phyloP scores from a whole-genome alignment of 257 asterid genomes.

The Coffea canephora region DNA sequence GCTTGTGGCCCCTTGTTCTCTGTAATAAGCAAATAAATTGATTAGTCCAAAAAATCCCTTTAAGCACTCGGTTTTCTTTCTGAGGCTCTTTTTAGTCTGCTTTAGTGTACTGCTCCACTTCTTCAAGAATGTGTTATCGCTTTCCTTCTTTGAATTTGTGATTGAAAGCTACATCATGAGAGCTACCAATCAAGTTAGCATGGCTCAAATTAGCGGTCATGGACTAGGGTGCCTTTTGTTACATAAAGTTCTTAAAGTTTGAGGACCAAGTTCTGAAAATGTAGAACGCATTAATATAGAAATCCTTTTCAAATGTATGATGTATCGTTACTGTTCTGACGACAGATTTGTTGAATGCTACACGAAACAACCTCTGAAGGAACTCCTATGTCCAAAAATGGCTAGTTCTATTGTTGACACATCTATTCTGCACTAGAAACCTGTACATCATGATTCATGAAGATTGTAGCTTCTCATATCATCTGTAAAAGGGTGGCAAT shows the following conservation, averaged over 20 bases:
- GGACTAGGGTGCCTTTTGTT: background rate
- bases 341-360: background rate
- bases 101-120: conserved; percentile 24
- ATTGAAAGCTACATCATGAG: background rate
- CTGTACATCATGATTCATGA: background rate
- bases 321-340: too few relatives aligned
- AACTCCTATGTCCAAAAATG: background rate
- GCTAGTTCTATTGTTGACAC: background rate
- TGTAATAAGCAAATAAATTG: conserved; percentile 4
- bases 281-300: background rate
- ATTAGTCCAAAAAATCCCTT: conserved; percentile 10
- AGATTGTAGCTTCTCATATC: background rate
- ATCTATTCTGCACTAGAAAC: background rate
- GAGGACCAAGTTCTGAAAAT: background rate
- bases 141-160: background rate
- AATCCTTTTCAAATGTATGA: background rate
- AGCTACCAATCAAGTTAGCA: background rate
- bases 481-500: background rate
- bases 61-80: conserved; percentile 2
- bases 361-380: background rate
- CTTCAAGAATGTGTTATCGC: conserved; percentile 5
- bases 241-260: background rate
- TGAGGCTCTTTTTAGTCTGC: conserved; percentile 17
- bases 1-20: conserved; percentile 15
- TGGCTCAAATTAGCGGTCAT: background rate